These are phyloP conservation scores for Chlamydomonas applanata DNA, from an alignment of 139 green algal species.

Conservation along the genomic window DNA sequence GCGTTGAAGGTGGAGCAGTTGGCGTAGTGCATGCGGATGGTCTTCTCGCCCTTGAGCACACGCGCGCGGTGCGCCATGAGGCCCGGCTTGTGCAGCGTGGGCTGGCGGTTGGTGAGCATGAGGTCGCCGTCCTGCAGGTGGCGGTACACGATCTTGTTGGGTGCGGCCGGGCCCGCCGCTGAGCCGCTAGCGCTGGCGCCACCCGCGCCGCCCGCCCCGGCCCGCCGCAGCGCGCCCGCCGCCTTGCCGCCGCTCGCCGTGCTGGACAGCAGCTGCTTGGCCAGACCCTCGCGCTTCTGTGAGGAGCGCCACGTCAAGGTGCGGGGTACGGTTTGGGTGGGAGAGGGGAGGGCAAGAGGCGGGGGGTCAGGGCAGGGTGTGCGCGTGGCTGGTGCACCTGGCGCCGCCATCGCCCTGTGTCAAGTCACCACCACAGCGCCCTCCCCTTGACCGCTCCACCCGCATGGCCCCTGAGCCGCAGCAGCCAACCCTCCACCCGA, in stretches of 20 bases:
- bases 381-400: too few relatives aligned
- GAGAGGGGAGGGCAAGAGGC: neutral
- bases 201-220: neutral
- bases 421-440: too few relatives aligned
- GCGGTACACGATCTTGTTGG: constrained; percentile 77
- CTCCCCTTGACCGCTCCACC: too few relatives aligned
- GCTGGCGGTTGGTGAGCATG: constrained; percentile 97
- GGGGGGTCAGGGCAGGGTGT: too few relatives aligned
- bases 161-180: neutral
- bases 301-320: too few relatives aligned
- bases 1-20: constrained; percentile 98
- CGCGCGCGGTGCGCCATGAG: constrained; percentile 75
- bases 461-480: too few relatives aligned
- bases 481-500: too few relatives aligned
- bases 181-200: neutral
- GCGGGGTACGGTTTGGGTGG: too few relatives aligned
- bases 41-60: constrained; percentile 85
- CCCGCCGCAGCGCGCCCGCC: neutral
- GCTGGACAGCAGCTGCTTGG: constrained; percentile 75
- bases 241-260: neutral
- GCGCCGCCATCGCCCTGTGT: too few relatives aligned
- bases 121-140: constrained; percentile 92
- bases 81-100: constrained; percentile 96
- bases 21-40: constrained; percentile 98
- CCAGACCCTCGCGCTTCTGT: constrained; percentile 67